phyloP scores from a whole-genome alignment of 306 rosid genomes.

The Glycine latifolia region DNA sequence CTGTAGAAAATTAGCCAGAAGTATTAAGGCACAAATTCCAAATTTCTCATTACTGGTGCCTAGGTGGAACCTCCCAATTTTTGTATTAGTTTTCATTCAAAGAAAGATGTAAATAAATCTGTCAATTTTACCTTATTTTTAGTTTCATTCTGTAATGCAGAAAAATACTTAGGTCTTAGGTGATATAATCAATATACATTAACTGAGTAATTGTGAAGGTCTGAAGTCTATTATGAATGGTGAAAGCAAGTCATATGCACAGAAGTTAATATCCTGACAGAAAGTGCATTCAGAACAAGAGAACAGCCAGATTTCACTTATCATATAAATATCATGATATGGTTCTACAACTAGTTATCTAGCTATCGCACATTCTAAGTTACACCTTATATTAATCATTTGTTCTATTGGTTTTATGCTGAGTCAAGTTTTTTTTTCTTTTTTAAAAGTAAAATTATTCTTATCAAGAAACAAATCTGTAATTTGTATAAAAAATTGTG shows the following conservation, averaged over 20 bases:
- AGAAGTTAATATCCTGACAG: conserved; percentile 3
- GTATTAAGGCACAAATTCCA: too few species aligned
- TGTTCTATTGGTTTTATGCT: conserved; percentile 15
- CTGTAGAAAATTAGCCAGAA: neutral
- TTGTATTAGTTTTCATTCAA: conserved; percentile 9
- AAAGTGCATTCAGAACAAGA: conserved; percentile 21
- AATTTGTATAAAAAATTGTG: neutral
- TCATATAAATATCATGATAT: conserved; percentile 30
- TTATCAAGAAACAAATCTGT: neutral
- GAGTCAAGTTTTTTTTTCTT: neutral
- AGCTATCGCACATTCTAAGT: neutral
- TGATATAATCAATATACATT: conserved; percentile 5
- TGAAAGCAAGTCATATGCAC: conserved; percentile 23
- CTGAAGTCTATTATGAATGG: conserved; percentile 7
- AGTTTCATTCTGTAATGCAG: conserved; percentile 3
- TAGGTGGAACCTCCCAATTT: too few species aligned
- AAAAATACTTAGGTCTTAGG: neutral
- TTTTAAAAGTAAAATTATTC: neutral
- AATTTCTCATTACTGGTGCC: neutral
- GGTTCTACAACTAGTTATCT: conserved; percentile 18
- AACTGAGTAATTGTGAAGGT: conserved; percentile 1
- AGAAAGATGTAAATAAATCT: neutral
- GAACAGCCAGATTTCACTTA: conserved; percentile 24
- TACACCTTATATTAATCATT: conserved; percentile 3
- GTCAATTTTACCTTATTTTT: neutral